Percentiles rank a stretch among this genome's conserved stretches.
Conservation (phyloP, 495 filamentous ascomycete species). For the Lasiosphaeriaceae sp. region DNA sequence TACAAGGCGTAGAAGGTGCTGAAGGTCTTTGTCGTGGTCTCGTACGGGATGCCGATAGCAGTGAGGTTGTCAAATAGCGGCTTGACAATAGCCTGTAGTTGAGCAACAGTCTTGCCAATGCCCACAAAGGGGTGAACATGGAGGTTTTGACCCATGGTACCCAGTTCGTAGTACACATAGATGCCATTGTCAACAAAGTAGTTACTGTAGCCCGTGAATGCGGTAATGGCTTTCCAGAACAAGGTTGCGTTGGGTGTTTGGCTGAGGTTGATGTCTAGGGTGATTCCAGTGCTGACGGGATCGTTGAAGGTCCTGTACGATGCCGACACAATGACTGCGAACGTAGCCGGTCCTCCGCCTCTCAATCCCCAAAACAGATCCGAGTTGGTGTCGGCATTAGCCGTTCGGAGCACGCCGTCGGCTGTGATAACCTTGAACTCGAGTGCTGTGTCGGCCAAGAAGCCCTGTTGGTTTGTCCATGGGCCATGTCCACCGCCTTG, state of each 20-base stretch:
- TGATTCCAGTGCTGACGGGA: conserved; percentile 34
- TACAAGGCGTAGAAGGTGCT: conserved; percentile 45
- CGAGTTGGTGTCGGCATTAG: conserved; percentile 44
- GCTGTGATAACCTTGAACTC: conserved; percentile 56
- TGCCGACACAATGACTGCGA: conserved; percentile 51
- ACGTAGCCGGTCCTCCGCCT: conserved; percentile 57
- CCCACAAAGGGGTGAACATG: conserved; percentile 44
- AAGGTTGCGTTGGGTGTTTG: conserved; percentile 30
- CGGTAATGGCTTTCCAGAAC: conserved; percentile 43
- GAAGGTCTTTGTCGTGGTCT: conserved; percentile 29
- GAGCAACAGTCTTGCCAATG: conserved; percentile 35
- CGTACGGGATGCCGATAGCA: conserved; percentile 32
- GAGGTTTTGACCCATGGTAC: conserved; percentile 21
- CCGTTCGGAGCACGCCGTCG: conserved; percentile 49
- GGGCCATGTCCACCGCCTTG: conserved; percentile 59
- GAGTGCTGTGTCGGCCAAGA: conserved; percentile 53
- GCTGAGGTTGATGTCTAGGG: conserved; percentile 37
- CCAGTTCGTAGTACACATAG: conserved; percentile 47
- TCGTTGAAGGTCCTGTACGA: conserved; percentile 48
- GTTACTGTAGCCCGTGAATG: conserved; percentile 44
- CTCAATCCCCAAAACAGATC: conserved; percentile 66
- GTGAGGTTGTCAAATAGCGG: conserved; percentile 44
- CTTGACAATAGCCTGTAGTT: conserved; percentile 38
- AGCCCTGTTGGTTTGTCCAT: conserved; percentile 46
- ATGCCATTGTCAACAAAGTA: conserved; percentile 38